Base-by-base conservation (phyloP, 305 asterid species). In the Caryopteris hybrid region DNA sequence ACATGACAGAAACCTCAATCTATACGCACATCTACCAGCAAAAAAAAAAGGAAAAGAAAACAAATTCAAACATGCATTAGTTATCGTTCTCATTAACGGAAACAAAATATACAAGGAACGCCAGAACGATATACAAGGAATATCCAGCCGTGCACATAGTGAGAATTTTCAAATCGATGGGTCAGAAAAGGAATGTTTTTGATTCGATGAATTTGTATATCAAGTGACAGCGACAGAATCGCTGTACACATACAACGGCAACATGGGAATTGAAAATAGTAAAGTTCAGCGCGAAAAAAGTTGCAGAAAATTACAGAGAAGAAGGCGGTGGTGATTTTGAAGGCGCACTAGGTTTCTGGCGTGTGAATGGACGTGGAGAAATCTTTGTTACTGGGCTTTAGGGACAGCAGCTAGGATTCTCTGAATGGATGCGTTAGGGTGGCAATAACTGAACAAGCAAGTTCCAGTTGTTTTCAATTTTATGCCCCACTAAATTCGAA, bases 241-340 rank as follows among this genome's bases (percentile, higher is more conserved):
- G 12, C 11, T 52, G 33, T 36, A 1, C 36, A 13, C 12, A 27
- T 14, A 23, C 13, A 13, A 14, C 10, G 61, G 59, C 36, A 13
- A 42, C 58, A 22, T 53, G 38, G 34, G 25, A 63, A n/a, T n/a
- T 56, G 34, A 17, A 27, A 65, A 45, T 0, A 13, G 25, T 6
- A 64, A 10, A 51, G 18, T 27, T 20, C 14, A 50, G 43, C 57
- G 76, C 69, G 6, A 31, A 41, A 68, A n/a, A 66, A 53, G 12
- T 38, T 48, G 63, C 41, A 38, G 34, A 42, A 25, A 31, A 73
- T 69, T 66, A 73, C 68, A n/a, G 42, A 46, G 64, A 56, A 75
- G 59, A 57, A 48, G 59, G 74, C 69, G 76, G 71, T 14, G 73
- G 17, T 29, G 64, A 12, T 56, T 29, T 56, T 21, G 38, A n/a